Percentiles rank a stretch among this genome's conserved stretches.
Conservation (phyloP, 164 flowering plant species). For the Kingdonia uniflora region DNA sequence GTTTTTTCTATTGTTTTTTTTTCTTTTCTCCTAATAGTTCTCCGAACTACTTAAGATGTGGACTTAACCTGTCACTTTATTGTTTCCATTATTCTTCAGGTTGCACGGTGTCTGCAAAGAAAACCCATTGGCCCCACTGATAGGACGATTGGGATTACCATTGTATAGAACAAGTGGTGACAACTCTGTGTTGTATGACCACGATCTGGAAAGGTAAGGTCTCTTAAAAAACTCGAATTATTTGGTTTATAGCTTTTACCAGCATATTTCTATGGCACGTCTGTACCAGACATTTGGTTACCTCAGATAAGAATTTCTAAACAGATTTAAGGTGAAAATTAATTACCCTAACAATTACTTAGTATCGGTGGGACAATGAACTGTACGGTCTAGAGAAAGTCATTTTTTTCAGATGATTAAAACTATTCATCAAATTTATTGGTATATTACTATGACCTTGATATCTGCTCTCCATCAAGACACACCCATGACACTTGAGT, state of each 20-base stretch:
- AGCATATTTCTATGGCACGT: neutral
- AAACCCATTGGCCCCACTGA: conserved; percentile 89
- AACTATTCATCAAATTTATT: too few species aligned
- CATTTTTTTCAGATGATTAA: too few species aligned
- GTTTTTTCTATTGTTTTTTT: neutral
- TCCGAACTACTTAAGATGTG: too few species aligned
- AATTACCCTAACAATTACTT: too few species aligned
- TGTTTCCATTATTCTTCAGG: conserved; percentile 33
- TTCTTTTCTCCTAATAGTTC: neutral
- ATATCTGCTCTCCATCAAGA: too few species aligned
- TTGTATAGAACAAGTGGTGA: conserved; percentile 96
- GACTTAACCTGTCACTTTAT: neutral
- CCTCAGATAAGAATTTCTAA: neutral
- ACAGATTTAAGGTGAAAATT: too few species aligned
- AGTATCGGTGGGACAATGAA: too few species aligned
- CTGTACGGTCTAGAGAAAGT: too few species aligned
- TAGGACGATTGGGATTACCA: conserved; percentile 76
- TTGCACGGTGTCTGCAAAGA: conserved; percentile 94
- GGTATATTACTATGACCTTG: too few species aligned
- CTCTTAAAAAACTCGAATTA: neutral
- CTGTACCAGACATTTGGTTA: neutral
- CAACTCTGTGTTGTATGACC: conserved; percentile 93
- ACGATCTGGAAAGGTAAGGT: conserved; percentile 80
- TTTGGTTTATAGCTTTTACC: neutral
- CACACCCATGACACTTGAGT: too few species aligned